Evolutionary conservation across 768 basidiomycete genomes (phyloP), one percentile per base, ranked within the genome.

Genomic region (Sistotremastrum niveocremeum): DNA sequence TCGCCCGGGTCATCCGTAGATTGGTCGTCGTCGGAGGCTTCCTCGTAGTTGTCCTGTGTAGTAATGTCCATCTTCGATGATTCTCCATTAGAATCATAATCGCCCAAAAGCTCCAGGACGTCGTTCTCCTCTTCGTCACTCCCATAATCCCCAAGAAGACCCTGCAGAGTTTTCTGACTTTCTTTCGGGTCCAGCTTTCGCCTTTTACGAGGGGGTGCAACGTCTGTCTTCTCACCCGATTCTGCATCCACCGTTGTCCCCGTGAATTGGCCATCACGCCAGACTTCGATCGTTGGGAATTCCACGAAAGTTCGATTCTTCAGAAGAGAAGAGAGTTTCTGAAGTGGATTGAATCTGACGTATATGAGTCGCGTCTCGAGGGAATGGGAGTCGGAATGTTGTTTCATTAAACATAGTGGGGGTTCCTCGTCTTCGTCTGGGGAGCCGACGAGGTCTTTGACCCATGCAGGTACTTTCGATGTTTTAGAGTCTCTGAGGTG

Each of bases 221-320:
- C 20, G 44, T 56, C 51, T 37, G 56, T 57, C 44, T 61, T 63
- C 49, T 69, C 63, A 9, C 60, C 61, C 35, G 63, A 56, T 53
- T 36, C 58, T 38, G 68, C 66, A 47, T 82, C 73, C 10, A 83
- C 65, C n/a, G 86, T 54, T 6, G 65, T 65, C 5, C 77, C 81
- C 6, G 60, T 62, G 60, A 87, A 90, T 32, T 77, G 62, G 12
- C 58, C 65, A 28, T 63, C 73, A 41, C 81, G 75, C 68, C 79
- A 81, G 5, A 93, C 61, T 46, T 89, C 81, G 39, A 94, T 76
- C 1, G 79, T 79, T 5, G 90, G 90, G 56, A 76, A 94, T 60
- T 94, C 90, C 33, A 84, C 71, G 60, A 90, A 89, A 31, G 74
- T 66, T 38, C 75, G 83, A 42, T 76, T 62, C 34, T 65, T 68